Evolutionary conservation across 2,329 filamentous ascomycete genomes (phyloP).

Genomic region (Cladosporium velox): DNA sequence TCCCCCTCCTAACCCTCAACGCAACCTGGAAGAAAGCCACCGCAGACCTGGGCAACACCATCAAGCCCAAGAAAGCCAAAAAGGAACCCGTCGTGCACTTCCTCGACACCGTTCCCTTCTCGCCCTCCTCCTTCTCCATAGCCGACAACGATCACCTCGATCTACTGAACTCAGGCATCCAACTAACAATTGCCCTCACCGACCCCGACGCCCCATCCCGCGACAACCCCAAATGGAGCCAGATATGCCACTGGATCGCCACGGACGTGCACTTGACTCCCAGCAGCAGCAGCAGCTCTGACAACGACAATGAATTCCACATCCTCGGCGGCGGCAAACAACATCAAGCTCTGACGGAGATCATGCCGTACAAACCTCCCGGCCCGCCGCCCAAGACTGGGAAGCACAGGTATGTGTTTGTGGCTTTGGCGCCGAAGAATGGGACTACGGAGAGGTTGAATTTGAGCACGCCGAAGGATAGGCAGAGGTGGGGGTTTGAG

Average conservation of each 20-base stretch:
- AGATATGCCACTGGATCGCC: conserved; percentile 60
- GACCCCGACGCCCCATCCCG: conserved; percentile 61
- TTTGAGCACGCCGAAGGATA: conserved; percentile 50
- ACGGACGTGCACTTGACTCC: conserved; percentile 38
- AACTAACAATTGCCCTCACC: conserved; percentile 55
- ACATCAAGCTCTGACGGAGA: conserved; percentile 35
- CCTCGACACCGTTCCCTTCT: conserved; percentile 24
- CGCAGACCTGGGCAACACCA: conserved; percentile 57
- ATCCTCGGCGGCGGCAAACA: background rate
- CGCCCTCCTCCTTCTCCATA: background rate
- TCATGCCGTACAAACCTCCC: conserved; percentile 56
- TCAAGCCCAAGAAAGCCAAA: conserved; percentile 48
- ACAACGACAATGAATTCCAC: background rate
- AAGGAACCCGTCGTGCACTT: conserved; percentile 43
- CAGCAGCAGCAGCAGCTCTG: background rate
- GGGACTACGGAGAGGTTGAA: conserved; percentile 45
- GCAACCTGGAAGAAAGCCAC: conserved; percentile 49
- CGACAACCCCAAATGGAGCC: conserved; percentile 55
- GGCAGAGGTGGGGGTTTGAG: conserved; percentile 59
- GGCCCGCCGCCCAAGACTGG: conserved; percentile 58
- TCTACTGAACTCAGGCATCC: conserved; percentile 24
- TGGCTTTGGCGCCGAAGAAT: conserved; percentile 51
- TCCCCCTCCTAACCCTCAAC: conserved; percentile 54
- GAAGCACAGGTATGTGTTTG: conserved; percentile 60
- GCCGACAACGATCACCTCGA: background rate